phyloP scores from a whole-genome alignment of 2,329 filamentous ascomycete species.

The Aspergillus sp. region DNA sequence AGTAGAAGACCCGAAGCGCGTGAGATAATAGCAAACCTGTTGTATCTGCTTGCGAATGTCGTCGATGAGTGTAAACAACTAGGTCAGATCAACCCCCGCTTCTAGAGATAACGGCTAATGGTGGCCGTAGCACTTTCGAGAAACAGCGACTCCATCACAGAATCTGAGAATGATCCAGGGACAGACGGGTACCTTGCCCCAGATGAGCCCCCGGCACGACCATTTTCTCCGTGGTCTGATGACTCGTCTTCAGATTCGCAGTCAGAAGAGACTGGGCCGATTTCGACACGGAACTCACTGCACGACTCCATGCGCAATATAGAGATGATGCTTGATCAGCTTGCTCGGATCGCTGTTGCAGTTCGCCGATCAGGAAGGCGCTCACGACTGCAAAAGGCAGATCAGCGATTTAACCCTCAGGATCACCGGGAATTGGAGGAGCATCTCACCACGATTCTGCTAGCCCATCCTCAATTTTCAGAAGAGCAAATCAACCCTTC shows the following conservation, averaged over 20 bases:
- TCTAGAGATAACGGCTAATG: background rate
- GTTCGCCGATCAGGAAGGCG: constrained; percentile 3
- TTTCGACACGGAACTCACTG: background rate
- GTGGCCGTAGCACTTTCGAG: background rate
- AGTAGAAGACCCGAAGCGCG: constrained; percentile 1
- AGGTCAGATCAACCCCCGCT: background rate
- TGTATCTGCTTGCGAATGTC: background rate
- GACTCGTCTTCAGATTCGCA: background rate
- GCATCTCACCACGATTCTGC: background rate
- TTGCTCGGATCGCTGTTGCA: constrained; percentile 4
- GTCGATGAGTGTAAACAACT: background rate
- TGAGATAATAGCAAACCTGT: background rate
- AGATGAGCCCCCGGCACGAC: background rate
- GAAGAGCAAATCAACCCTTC: background rate
- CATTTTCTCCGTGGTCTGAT: background rate
- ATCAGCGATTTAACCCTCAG: background rate
- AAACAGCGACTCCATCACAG: background rate
- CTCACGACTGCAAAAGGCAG: constrained; percentile 5
- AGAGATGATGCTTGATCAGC: constrained; percentile 5
- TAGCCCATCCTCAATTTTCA: background rate
- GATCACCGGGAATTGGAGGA: background rate
- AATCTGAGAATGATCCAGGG: background rate
- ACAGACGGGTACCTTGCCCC: background rate
- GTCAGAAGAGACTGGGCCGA: background rate
- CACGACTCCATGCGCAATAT: constrained; percentile 4